These are phyloP conservation scores for Hibiscus tridactylites DNA, from an alignment of 345 rosid species.

Conservation along the genomic window DNA sequence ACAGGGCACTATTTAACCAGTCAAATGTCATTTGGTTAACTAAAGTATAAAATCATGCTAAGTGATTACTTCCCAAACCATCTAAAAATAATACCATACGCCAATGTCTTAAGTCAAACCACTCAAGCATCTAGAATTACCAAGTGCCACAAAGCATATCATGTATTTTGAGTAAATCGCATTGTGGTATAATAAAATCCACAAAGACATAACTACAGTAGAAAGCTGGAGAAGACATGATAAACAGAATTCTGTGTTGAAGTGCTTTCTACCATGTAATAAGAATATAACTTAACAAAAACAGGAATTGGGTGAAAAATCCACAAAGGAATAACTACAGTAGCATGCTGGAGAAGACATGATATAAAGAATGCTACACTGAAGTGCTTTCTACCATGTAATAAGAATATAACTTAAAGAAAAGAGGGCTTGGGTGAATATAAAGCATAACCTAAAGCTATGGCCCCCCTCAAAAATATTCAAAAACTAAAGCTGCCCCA, in stretches of 20 bases:
- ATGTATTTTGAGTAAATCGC: not conserved
- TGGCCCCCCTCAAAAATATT: too few relatives aligned
- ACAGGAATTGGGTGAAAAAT: too few relatives aligned
- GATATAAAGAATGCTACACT: too few relatives aligned
- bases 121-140: not conserved
- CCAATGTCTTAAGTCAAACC: not conserved
- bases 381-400: not conserved
- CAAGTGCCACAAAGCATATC: not conserved
- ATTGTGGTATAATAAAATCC: not conserved
- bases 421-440: not conserved
- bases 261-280: too few relatives aligned
- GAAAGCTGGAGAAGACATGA: too few relatives aligned
- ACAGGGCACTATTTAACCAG: not conserved
- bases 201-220: not conserved
- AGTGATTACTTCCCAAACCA: not conserved
- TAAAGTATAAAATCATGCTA: not conserved
- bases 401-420: not conserved
- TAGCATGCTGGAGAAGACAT: too few relatives aligned
- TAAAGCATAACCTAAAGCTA: not conserved
- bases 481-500: not conserved
- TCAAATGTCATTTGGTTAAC: not conserved
- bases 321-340: too few relatives aligned
- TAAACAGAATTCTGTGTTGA: too few relatives aligned
- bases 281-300: too few relatives aligned
- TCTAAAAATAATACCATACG: not conserved